These are phyloP conservation scores for Jimgerdemannia flammicorona DNA, from an alignment of 192 early-diverging fungal genomes.

Conservation along the genomic window DNA sequence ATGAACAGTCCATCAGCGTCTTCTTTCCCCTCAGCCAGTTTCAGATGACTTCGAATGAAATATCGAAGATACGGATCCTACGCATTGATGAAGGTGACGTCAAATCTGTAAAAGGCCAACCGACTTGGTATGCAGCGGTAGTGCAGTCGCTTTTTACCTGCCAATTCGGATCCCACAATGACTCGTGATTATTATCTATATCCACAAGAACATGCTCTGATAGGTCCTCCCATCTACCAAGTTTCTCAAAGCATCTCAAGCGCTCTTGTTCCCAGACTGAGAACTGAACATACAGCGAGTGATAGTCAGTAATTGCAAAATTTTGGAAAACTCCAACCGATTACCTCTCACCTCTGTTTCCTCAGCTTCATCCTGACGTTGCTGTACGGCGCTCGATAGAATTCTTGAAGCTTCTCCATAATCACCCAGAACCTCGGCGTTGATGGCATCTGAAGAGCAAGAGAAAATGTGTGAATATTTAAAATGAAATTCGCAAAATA, in stretches of 20 bases:
- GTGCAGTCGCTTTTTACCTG: conserved; percentile 6
- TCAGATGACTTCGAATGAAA: conserved; percentile 51
- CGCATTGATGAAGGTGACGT: neutral
- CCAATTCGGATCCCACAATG: conserved; percentile 51
- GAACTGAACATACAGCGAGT: conserved; percentile 15
- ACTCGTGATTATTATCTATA: conserved; percentile 40
- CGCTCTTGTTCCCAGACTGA: conserved; percentile 49
- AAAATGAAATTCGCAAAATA: neutral
- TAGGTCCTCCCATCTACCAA: conserved; percentile 62
- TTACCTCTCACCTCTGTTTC: conserved; percentile 30
- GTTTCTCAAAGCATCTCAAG: conserved; percentile 56
- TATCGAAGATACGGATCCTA: conserved; percentile 50
- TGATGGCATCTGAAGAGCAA: conserved; percentile 47
- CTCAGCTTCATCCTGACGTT: conserved; percentile 24
- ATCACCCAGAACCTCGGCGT: conserved; percentile 56
- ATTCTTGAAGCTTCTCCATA: conserved; percentile 46
- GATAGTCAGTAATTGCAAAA: neutral
- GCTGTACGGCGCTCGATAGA: conserved; percentile 33
- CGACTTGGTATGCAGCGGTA: neutral
- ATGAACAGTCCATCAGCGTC: conserved; percentile 35
- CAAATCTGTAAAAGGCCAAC: neutral
- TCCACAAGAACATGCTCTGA: conserved; percentile 45
- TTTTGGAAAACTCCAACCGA: neutral
- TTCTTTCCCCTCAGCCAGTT: conserved; percentile 35
- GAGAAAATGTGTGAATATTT: conserved; percentile 4